These are phyloP conservation scores for Eragrostis nindensis DNA, from an alignment of 176 grass and related monocot genomes.

Conservation along the genomic window DNA sequence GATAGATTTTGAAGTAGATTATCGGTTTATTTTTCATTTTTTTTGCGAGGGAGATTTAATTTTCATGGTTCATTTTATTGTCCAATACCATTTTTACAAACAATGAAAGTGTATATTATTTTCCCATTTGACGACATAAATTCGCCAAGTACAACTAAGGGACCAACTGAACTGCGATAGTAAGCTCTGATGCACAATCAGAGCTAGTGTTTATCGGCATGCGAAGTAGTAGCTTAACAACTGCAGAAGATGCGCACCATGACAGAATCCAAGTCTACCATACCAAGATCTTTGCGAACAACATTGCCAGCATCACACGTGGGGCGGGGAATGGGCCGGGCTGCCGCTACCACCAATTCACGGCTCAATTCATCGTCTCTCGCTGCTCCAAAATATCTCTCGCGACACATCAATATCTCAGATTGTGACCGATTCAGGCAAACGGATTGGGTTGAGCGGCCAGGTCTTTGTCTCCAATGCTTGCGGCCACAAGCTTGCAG, in stretches of 20 bases:
- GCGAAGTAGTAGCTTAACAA: too few relatives aligned
- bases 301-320: not conserved
- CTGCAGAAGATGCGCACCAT: not conserved
- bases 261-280: not conserved
- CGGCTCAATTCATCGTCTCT: not conserved
- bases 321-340: not conserved
- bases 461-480: too few relatives aligned
- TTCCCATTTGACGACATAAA: too few relatives aligned
- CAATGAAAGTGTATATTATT: not conserved
- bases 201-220: not conserved
- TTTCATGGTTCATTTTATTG: not conserved
- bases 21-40: too few relatives aligned
- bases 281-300: not conserved
- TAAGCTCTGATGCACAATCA: not conserved
- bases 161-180: too few relatives aligned
- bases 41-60: too few relatives aligned
- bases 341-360: not conserved
- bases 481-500: not conserved
- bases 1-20: not conserved
- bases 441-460: too few relatives aligned
- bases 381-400: constrained; percentile 19
- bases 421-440: not conserved
- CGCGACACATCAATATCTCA: not conserved
- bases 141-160: too few relatives aligned
- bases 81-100: not conserved